Base-by-base conservation (phyloP, 495 filamentous ascomycete species). In the Immersiella caudata region DNA sequence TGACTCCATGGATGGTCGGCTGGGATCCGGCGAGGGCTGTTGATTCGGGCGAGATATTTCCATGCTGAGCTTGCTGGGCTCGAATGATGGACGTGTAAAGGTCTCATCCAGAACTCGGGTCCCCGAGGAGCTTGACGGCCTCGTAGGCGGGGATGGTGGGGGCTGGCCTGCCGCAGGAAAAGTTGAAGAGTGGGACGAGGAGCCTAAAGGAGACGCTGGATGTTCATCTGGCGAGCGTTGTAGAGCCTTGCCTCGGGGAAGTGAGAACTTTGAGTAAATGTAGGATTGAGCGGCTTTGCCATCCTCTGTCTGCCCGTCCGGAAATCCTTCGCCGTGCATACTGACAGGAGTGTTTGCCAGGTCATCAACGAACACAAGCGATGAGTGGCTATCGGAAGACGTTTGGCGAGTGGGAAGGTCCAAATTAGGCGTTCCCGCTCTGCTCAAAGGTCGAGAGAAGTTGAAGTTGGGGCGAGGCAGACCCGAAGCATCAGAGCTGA, bases 361-460 rank as follows among this genome's bases (percentile, higher is more conserved):
- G 35, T 91, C 86, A 62, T 89, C 87, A 18, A 84, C 76, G 49
- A 87, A 76, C 14, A 87, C 75, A 69, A 86, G 85, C 26, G 89
- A 89, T 2, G 85, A 83, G 46, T 87, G 84, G 72, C 86, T 90
- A 60, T 90, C 87, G 4, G 82, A 86, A 7, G 88, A 87, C 6
- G 82, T 76, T 64, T 89, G 84, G 20, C 86, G 81, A 24, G 78
- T 81, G 49, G 88, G 85, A 2, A 78, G 64, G 27, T 93, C 89
- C 26, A 86, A 67, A 11, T 79, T 88, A 16, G 91, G 85, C 56
- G 86, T 88, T 63, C 89, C 90, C 9, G 90, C 88, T 68, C 93
- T 85, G 77, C 95, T 97, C 29, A 95, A 70, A 2, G 95, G 95
- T 7, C 95, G 83, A 2, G 95, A 97, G 77, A 98, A 98, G 76